phyloP scores from a whole-genome alignment of 768 basidiomycete species.

The Mycena indigotica region DNA sequence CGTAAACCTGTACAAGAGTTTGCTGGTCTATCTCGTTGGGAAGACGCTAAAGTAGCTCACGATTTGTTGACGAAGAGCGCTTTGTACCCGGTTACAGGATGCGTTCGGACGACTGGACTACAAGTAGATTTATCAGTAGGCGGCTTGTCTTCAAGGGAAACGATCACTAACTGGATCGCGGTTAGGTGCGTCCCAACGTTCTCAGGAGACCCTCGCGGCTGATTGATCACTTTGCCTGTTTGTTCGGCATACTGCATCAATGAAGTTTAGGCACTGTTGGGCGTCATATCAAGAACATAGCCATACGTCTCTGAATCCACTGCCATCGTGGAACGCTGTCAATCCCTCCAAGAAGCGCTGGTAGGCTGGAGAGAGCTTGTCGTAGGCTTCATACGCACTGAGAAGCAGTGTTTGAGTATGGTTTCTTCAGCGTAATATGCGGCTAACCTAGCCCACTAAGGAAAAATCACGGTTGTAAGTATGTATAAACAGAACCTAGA shows the following conservation, averaged over 20 bases:
- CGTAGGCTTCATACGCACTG: constrained; percentile 65
- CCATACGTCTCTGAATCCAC: constrained; percentile 43
- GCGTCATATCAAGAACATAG: too few species aligned
- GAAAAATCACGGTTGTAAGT: too few species aligned
- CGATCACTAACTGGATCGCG: constrained; percentile 48
- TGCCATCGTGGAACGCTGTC: constrained; percentile 55
- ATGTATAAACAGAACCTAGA: neutral
- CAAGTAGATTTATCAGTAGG: neutral
- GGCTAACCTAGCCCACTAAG: constrained; percentile 43
- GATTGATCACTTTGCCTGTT: constrained; percentile 35
- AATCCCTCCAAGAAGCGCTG: constrained; percentile 59
- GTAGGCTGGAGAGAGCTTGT: constrained; percentile 58
- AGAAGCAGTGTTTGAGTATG: neutral
- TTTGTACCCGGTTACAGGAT: constrained; percentile 64
- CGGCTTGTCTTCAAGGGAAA: neutral
- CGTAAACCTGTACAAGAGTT: constrained; percentile 45
- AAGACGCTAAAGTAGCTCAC: constrained; percentile 27
- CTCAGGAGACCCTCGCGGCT: constrained; percentile 52
- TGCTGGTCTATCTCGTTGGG: neutral
- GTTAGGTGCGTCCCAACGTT: constrained; percentile 52
- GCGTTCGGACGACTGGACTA: constrained; percentile 55
- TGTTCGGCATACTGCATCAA: constrained; percentile 35
- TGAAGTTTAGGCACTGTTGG: too few species aligned
- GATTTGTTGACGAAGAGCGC: constrained; percentile 55
- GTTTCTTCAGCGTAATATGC: neutral